Evolutionary conservation across 1,284 basidiomycete species (phyloP), one percentile per base, ranked within the genome.

Genomic region (Cryptococcus sp.): DNA sequence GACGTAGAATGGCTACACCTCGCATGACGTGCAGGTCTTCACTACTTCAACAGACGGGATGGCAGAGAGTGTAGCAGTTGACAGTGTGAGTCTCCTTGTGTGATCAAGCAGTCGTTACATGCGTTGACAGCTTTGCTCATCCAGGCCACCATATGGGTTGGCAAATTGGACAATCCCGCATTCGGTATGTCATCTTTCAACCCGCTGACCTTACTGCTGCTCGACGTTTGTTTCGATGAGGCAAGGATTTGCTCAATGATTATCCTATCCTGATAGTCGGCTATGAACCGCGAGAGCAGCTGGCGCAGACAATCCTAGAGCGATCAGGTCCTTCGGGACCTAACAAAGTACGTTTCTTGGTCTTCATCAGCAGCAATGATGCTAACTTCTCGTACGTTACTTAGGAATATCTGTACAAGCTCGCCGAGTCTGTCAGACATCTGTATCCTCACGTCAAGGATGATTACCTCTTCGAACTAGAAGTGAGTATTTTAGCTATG

Each of bases 381-480:
- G 26, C 20, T 19, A 7, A 40, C 37, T 52, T 17, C 43, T 39
- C 26, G 11, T n/a, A 13, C 11, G 1, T 17, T 29, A 17, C 17
- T 3, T 45, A 74, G 74, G 74, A 76, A 15, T 76, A 76, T 54
- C 57, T 76, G 6, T 75, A 69, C 57, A 65, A 66, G 29, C 65
- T 76, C 6, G 74, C 74, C 2, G 68, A 73, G 23, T 65, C 70
- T 2, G 72, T 76, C 2, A 55, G 73, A 26, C 54, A 69, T 8
- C 59, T 76, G 11, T 76, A 72, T 52, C 74, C 74, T 3, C 63
- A 67, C 51, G 71, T 76, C 41, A 61, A 58, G 43, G 74, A 76
- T 50, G 65, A 72, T 17, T 76, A 76, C 52, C 63, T 76, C 17
- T 76, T 75, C 49, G 55, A 63, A 11, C 55, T 76, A 2, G 74